Evolutionary conservation across 768 basidiomycete species (phyloP).

Genomic region (Podaxis carcinomalis): DNA sequence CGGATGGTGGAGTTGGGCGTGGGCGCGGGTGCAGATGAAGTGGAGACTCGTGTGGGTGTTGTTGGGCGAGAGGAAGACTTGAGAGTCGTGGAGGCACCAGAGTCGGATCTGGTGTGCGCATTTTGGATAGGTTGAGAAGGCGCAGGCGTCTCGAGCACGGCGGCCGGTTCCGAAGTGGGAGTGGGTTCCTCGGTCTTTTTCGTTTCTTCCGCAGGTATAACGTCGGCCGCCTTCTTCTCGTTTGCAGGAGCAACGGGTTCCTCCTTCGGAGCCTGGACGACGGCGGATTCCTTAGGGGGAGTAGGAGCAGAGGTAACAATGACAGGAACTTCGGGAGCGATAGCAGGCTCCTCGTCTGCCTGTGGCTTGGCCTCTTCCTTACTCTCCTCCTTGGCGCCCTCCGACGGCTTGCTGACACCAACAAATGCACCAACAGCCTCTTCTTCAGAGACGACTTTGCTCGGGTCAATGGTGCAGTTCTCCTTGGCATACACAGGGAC

Average conservation of each 20-base stretch:
- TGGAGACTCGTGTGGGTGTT: slow-evolving; percentile 18
- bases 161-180: slow-evolving; percentile 1
- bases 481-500: slow-evolving; percentile 38
- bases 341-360: slow-evolving; percentile 5
- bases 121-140: not conserved
- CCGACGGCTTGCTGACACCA: not conserved
- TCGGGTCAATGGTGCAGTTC: slow-evolving; percentile 24
- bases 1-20: slow-evolving; percentile 12
- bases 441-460: slow-evolving; percentile 7
- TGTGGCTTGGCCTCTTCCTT: slow-evolving; percentile 1
- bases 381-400: not conserved
- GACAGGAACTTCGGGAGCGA: not conserved
- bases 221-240: not conserved
- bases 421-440: not conserved
- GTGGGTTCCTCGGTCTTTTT: not conserved
- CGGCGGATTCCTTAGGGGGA: slow-evolving; percentile 4
- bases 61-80: slow-evolving; percentile 21
- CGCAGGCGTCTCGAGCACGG: not conserved
- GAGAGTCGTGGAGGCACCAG: slow-evolving; percentile 13
- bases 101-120: not conserved
- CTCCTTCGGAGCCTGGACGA: not conserved
- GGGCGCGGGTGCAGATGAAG: slow-evolving; percentile 27
- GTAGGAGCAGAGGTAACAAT: not conserved
- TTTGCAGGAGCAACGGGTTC: not conserved
- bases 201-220: not conserved